A percentile compares a stretch with the other conserved stretches of the same genome.
phyloP scores from a whole-genome alignment of 495 filamentous ascomycete species.

The Xylaria nigripes region DNA sequence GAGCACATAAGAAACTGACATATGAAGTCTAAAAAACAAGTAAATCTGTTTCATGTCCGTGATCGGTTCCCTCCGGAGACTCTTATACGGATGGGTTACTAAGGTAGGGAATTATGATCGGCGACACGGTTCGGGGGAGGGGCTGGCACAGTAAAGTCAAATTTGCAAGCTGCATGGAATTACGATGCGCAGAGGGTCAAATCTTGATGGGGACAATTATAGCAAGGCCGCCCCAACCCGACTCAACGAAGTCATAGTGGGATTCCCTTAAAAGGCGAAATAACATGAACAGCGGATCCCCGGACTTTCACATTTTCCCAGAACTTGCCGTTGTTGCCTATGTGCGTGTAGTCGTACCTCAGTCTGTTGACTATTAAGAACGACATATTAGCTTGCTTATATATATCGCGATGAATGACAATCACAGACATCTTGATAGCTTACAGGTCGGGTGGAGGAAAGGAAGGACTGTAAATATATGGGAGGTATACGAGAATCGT shows the following conservation, averaged over 20 bases:
- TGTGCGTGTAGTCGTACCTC: no score
- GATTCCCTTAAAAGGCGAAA: neutral
- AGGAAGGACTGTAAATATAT: neutral
- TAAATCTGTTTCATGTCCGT: neutral
- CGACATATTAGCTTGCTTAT: neutral
- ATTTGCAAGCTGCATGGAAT: neutral
- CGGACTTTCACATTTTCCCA: neutral
- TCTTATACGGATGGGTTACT: neutral
- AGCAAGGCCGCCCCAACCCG: neutral
- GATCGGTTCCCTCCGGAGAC: neutral
- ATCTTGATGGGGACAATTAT: neutral
- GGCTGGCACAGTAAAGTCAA: neutral
- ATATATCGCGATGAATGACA: neutral
- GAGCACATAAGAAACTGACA: neutral
- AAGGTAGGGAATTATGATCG: neutral
- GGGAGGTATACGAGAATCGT: neutral
- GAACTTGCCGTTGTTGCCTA: no score
- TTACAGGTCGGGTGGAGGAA: no score
- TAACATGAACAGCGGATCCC: neutral
- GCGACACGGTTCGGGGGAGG: neutral
- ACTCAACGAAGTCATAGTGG: neutral
- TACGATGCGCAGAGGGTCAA: neutral
- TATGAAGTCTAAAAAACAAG: neutral
- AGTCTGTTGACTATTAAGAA: no score
- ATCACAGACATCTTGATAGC: no score